Conservation (phyloP, 768 basidiomycete genomes). For the Leccinum aurantiacum region DNA sequence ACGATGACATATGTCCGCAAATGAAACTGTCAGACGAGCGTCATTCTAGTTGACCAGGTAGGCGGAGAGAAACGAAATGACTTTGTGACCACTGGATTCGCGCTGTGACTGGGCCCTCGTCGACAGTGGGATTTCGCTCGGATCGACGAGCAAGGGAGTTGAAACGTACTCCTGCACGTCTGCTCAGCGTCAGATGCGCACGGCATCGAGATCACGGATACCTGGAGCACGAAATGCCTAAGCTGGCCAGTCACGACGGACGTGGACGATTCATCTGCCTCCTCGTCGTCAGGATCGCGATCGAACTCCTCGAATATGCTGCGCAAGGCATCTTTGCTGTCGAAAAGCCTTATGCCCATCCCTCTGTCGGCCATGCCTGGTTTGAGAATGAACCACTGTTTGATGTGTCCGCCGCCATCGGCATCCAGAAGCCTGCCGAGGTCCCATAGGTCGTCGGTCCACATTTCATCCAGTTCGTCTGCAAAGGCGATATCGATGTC, state of each 20-base stretch:
- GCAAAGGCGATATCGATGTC: constrained; percentile 84
- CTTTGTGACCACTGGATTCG: constrained; percentile 56
- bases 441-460: constrained; percentile 92
- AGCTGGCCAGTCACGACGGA: constrained; percentile 82
- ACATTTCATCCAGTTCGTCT: constrained; percentile 93
- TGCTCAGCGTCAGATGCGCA: constrained; percentile 6
- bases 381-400: constrained; percentile 91
- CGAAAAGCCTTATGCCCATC: constrained; percentile 91
- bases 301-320: constrained; percentile 84
- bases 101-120: constrained; percentile 12
- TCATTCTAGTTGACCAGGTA: constrained; percentile 11
- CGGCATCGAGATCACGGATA: constrained; percentile 29
- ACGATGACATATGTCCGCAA: constrained; percentile 85
- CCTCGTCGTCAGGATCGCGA: constrained; percentile 50
- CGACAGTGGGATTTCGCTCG: constrained; percentile 42
- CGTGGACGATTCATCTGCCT: constrained; percentile 43
- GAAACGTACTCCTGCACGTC: constrained; percentile 76
- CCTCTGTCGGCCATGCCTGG: constrained; percentile 97
- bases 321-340: constrained; percentile 67
- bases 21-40: constrained; percentile 68
- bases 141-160: constrained; percentile 76
- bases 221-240: constrained; percentile 96
- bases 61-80: constrained; percentile 30
- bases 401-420: constrained; percentile 16
- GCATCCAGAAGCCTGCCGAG: constrained; percentile 61